These are phyloP conservation scores for Cercospora canescens DNA, from an alignment of 2,329 filamentous ascomycete species.

Conservation along the genomic window DNA sequence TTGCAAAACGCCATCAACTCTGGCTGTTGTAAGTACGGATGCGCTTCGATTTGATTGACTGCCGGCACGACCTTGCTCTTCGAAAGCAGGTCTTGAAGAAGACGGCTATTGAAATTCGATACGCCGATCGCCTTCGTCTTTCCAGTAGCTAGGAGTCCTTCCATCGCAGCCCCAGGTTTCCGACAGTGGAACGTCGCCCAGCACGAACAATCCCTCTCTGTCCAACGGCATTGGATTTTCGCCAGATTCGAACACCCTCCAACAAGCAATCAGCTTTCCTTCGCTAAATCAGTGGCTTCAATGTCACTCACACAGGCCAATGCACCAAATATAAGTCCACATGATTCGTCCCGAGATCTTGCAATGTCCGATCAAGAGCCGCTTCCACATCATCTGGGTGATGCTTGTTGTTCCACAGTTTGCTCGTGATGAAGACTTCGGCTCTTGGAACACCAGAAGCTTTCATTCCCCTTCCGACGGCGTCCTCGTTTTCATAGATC, in stretches of 20 bases:
- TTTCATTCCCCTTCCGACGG: constrained; percentile 65
- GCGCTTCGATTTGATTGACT: constrained; percentile 52
- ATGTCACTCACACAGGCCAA: constrained; percentile 34
- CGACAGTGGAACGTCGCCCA: not conserved
- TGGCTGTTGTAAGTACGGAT: constrained; percentile 55
- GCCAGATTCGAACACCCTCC: constrained; percentile 5
- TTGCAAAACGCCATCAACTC: constrained; percentile 52
- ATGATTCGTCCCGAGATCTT: constrained; percentile 42
- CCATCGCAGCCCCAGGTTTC: constrained; percentile 41
- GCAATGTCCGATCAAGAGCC: constrained; percentile 40
- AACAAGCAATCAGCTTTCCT: not conserved
- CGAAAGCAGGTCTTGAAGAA: constrained; percentile 50
- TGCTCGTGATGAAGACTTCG: constrained; percentile 67
- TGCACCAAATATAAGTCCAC: constrained; percentile 47
- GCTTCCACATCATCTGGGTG: constrained; percentile 26
- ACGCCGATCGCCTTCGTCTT: constrained; percentile 54
- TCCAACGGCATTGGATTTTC: not conserved
- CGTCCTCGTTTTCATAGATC: constrained; percentile 59
- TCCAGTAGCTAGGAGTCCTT: constrained; percentile 33
- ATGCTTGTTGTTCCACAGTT: constrained; percentile 14
- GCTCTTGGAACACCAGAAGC: constrained; percentile 64
- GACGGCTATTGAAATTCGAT: constrained; percentile 53
- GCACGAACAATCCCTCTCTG: not conserved
- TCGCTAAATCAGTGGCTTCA: not conserved
- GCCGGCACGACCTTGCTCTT: constrained; percentile 38